Base-by-base conservation (phyloP, 164 flowering plant genomes). In the Saururus chinensis region DNA sequence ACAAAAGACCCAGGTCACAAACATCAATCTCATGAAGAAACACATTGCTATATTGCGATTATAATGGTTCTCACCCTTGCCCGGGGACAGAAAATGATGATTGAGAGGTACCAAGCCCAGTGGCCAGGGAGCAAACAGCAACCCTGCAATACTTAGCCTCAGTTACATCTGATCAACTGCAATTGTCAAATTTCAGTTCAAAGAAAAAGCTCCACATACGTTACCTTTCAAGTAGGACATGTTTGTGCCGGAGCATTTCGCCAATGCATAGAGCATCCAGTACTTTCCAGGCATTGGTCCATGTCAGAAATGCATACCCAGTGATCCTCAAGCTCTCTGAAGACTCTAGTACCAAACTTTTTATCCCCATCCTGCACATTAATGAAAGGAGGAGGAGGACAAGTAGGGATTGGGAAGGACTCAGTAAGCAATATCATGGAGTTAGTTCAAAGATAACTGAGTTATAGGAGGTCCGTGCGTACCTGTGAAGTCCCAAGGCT, bases 221-320 rank as follows among this genome's bases (percentile, higher is more conserved):
- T 21, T 69, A 84, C 93, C 78, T 70, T 0, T 35, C 16, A 42
- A 83, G 64, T 52, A 41, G 71, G 8, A 48, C 9, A 49, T 83
- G 84, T 10, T 68, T 68, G 59, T 56, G 68, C 13, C 85, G 78
- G 30, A 87, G 79, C 12, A 66, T 55, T 9, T 85, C 75, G 0
- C 74, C 84, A 19, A 87, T 51, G 26, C 87, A 88, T 24, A 87
- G 22, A 63, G 80, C 90, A 64, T 81, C 90, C 42, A 87, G 56
- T 5, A 91, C 91, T 64, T 53, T 80, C 95, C 95, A 87, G 51
- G 81, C 95, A 68, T 87, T 87, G 23, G 68, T 66, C 87, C 83
- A 85, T 35, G 66, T 69, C 13, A 26, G 1, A 0, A 84, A 55
- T 22, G 88, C 86, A 70, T 67, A 78, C 9, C 93, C 90, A 0